Percentiles rank a stretch among this genome's conserved stretches.
phyloP scores from a whole-genome alignment of 2,329 filamentous ascomycete species.

The Ascochyta rabiei region DNA sequence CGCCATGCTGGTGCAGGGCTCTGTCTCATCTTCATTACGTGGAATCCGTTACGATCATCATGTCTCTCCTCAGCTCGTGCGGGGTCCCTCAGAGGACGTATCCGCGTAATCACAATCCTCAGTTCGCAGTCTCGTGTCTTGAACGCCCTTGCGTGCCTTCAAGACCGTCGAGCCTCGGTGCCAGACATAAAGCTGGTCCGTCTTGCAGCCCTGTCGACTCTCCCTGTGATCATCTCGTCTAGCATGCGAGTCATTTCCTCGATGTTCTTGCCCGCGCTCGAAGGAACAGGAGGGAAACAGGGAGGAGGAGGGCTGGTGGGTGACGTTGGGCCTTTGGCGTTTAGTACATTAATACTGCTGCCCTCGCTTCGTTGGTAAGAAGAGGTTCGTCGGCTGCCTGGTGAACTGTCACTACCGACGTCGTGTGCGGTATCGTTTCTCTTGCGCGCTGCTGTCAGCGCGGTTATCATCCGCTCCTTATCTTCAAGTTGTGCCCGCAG shows the following conservation, averaged over 20 bases:
- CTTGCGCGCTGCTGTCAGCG: slow-evolving; percentile 81
- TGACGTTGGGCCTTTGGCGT: slow-evolving; percentile 34
- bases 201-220: slow-evolving; percentile 68
- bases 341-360: slow-evolving; percentile 36
- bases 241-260: slow-evolving; percentile 94
- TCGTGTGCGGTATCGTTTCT: slow-evolving; percentile 82
- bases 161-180: slow-evolving; percentile 24
- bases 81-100: background rate
- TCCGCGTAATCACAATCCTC: background rate
- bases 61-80: slow-evolving; percentile 11
- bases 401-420: slow-evolving; percentile 43
- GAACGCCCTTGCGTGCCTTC: slow-evolving; percentile 8
- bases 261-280: slow-evolving; percentile 65
- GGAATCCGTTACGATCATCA: slow-evolving; percentile 19
- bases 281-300: slow-evolving; percentile 24
- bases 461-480: slow-evolving; percentile 91
- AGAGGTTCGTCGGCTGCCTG: slow-evolving; percentile 44
- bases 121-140: background rate
- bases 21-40: slow-evolving; percentile 34
- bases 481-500: slow-evolving; percentile 89
- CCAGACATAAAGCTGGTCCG: slow-evolving; percentile 37
- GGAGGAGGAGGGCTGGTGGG: slow-evolving; percentile 29
- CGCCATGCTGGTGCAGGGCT: background rate
- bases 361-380: slow-evolving; percentile 42
- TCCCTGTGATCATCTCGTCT: slow-evolving; percentile 92